phyloP scores from a whole-genome alignment of 441 rosid species.

The Euphorbia celastroides region DNA sequence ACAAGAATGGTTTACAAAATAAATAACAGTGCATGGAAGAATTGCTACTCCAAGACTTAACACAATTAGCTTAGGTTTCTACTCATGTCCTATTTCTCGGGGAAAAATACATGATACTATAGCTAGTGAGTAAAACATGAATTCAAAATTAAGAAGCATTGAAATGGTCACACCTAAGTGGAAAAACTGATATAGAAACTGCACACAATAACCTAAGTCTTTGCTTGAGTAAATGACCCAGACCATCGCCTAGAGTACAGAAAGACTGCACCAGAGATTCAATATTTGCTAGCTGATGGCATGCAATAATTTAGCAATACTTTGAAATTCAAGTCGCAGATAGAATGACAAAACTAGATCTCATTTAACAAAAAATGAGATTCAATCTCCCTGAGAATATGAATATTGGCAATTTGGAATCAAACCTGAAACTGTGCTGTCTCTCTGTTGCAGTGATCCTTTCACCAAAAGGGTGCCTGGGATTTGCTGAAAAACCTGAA shows the following conservation, averaged over 20 bases:
- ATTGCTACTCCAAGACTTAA: background rate
- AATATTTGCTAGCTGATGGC: background rate
- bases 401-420: background rate
- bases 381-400: background rate
- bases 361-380: background rate
- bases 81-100: background rate
- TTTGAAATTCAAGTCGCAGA: background rate
- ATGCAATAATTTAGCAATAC: background rate
- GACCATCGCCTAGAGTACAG: background rate
- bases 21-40: background rate
- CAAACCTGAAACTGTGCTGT: slow-evolving; percentile 51
- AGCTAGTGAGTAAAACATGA: too few relatives aligned
- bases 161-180: background rate
- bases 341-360: background rate
- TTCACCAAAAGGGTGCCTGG: slow-evolving; percentile 79
- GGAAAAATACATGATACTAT: background rate
- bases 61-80: background rate
- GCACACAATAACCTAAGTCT: background rate
- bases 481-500: slow-evolving; percentile 72
- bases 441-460: slow-evolving; percentile 62
- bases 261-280: background rate
- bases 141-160: background rate
- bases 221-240: background rate
- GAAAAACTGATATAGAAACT: background rate
- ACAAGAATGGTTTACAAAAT: background rate